phyloP scores from a whole-genome alignment of 352 stramenopile species.

The Pythium rishiriense region DNA sequence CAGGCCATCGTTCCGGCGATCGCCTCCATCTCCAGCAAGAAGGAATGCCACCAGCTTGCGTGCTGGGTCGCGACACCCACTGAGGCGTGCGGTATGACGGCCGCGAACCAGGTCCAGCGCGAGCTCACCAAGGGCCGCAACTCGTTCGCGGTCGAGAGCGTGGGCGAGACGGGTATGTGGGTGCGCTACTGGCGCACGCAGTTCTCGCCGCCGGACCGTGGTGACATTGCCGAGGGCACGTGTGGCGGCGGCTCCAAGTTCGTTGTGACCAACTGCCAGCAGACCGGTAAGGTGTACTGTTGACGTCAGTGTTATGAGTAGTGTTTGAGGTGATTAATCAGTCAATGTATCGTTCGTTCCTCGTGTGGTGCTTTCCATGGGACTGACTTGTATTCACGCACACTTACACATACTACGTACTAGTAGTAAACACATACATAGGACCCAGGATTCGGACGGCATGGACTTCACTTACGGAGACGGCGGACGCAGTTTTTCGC shows the following conservation, averaged over 20 bases:
- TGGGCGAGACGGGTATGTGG: neutral
- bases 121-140: conserved; percentile 12
- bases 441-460: too few species aligned
- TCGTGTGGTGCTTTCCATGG: too few species aligned
- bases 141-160: conserved; percentile 11
- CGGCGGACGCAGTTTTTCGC: conserved; percentile 1
- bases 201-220: conserved; percentile 11
- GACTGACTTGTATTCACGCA: too few species aligned
- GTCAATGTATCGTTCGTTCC: too few species aligned
- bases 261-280: conserved; percentile 13
- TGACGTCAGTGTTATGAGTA: too few species aligned
- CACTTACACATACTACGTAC: too few species aligned
- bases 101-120: conserved; percentile 8
- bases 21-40: conserved; percentile 1
- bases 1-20: neutral
- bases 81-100: conserved; percentile 3
- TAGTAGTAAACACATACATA: too few species aligned
- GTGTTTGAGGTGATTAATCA: too few species aligned
- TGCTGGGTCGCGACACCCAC: conserved; percentile 7
- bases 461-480: neutral
- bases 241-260: conserved; percentile 4
- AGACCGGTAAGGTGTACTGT: conserved; percentile 8
- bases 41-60: conserved; percentile 12
- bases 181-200: conserved; percentile 19
- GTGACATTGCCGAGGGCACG: neutral